Evolutionary conservation across 2,329 filamentous ascomycete genomes (phyloP).

Genomic region (Aureobasidium sp.): DNA sequence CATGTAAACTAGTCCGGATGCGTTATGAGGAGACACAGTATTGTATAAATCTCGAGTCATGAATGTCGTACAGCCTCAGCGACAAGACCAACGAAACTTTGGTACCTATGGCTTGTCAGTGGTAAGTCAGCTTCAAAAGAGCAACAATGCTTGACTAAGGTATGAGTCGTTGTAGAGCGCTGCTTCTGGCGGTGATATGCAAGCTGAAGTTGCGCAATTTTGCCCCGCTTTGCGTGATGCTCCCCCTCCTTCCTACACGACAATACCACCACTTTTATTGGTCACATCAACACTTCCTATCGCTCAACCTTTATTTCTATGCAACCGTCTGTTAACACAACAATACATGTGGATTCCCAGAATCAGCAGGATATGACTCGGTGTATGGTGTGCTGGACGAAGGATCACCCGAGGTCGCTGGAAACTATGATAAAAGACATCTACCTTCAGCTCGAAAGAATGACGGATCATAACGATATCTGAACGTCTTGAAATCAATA

Average conservation of each 20-base stretch:
- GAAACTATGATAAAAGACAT: background rate
- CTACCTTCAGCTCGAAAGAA: background rate
- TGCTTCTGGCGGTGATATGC: background rate
- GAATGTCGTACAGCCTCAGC: background rate
- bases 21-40: background rate
- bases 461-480: too few species aligned
- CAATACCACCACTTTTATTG: background rate
- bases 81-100: background rate
- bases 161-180: background rate
- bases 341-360: background rate
- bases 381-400: background rate
- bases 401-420: slow-evolving; percentile 3
- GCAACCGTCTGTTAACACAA: background rate
- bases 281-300: background rate
- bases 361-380: slow-evolving; percentile 12
- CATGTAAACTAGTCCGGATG: background rate
- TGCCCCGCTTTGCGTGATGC: slow-evolving; percentile 16
- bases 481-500: too few species aligned
- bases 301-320: background rate
- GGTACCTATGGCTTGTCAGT: background rate
- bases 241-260: background rate
- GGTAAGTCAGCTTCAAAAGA: background rate
- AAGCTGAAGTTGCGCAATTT: slow-evolving; percentile 15
- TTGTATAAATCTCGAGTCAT: background rate
- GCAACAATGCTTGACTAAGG: background rate